phyloP scores from a whole-genome alignment of 2,329 filamentous ascomycete species.

The Akanthomyces uredinophilus region DNA sequence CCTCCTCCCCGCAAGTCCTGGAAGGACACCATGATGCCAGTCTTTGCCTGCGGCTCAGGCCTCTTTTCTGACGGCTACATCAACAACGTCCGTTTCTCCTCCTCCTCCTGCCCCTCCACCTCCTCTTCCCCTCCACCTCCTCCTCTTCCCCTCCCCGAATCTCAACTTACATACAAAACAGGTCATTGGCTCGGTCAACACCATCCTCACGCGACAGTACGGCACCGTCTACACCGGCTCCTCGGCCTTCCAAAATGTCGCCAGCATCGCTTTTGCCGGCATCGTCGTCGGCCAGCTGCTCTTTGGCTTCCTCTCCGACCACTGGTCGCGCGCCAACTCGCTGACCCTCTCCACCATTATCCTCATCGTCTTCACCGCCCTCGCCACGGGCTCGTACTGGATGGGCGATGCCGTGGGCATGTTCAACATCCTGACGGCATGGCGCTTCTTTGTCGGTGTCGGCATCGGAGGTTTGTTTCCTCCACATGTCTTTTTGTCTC shows the following conservation, averaged over 20 bases:
- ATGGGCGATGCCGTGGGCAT: constrained; percentile 64
- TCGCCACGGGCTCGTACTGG: constrained; percentile 72
- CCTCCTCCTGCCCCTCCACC: too few relatives aligned
- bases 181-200: constrained; percentile 86
- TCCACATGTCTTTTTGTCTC: background rate
- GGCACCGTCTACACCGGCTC: constrained; percentile 61
- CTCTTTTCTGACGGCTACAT: constrained; percentile 90
- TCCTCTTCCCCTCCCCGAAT: background rate
- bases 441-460: constrained; percentile 75
- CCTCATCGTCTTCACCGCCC: constrained; percentile 76
- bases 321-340: constrained; percentile 78
- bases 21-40: constrained; percentile 45
- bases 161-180: constrained; percentile 24
- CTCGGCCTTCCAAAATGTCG: constrained; percentile 60
- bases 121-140: background rate
- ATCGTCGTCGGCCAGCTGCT: constrained; percentile 76
- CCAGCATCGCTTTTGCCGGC: constrained; percentile 79
- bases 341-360: constrained; percentile 78
- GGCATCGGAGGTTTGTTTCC: constrained; percentile 61
- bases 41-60: constrained; percentile 83
- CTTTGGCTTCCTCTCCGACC: constrained; percentile 77
- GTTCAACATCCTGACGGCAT: constrained; percentile 71
- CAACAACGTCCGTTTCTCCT: constrained; percentile 59
- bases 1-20: constrained; percentile 4
- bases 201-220: constrained; percentile 67